These are phyloP conservation scores for Brassica napus DNA, from an alignment of 345 rosid genomes.

Conservation along the genomic window DNA sequence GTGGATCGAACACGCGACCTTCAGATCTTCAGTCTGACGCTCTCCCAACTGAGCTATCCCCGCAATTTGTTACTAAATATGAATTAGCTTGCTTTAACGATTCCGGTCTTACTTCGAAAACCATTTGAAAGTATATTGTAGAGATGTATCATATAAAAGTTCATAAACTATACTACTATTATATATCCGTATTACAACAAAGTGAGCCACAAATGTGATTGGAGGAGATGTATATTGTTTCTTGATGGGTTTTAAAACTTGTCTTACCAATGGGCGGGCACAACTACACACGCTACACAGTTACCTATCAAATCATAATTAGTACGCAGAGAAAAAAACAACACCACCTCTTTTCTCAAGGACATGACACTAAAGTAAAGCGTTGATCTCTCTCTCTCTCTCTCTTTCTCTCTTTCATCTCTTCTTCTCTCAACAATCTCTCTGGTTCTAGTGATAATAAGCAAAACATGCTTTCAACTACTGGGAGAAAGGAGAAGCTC, in stretches of 20 bases:
- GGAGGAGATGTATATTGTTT: background rate
- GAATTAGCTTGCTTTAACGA: no score
- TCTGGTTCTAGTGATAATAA: background rate
- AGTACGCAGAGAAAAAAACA: background rate
- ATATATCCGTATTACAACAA: background rate
- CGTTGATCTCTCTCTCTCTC: background rate
- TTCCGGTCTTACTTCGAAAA: no score
- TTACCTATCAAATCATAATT: background rate
- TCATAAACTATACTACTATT: background rate
- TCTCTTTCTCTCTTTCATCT: background rate
- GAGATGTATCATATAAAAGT: background rate
- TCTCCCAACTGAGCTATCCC: slow-evolving; percentile 99
- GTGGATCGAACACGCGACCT: slow-evolving; percentile 76
- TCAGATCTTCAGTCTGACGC: slow-evolving; percentile 85
- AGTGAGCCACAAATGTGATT: background rate
- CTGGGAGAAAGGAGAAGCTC: slow-evolving; percentile 28
- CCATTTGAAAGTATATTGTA: no score
- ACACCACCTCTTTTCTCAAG: background rate
- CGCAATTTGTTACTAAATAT: slow-evolving; percentile 21
- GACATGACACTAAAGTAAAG: background rate
- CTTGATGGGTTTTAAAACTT: background rate
- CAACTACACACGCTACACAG: background rate
- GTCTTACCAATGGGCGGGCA: background rate
- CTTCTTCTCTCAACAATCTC: background rate
- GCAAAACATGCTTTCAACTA: slow-evolving; percentile 9